A percentile compares a stretch with the other conserved stretches of the same genome.
Evolutionary conservation across 805 yeast species (phyloP).

Genomic region (Candida fluviatilis): DNA sequence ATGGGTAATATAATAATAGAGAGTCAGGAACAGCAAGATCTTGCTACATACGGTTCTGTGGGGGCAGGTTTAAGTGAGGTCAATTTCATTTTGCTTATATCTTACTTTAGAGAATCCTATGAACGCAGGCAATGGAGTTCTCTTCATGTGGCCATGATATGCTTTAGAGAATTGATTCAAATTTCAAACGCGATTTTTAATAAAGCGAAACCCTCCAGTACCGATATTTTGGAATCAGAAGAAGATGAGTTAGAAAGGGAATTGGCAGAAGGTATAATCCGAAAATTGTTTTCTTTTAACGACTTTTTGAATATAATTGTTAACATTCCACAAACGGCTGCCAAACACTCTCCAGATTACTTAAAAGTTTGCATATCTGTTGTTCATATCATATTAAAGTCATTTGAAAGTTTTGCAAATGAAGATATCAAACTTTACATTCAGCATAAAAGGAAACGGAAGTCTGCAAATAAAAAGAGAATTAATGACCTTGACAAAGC

Average conservation of each 20-base stretch:
- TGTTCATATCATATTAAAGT: slow-evolving; percentile 59
- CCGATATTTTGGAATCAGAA: slow-evolving; percentile 33
- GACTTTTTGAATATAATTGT: slow-evolving; percentile 53
- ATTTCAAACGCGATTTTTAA: slow-evolving; percentile 42
- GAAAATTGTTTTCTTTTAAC: slow-evolving; percentile 69
- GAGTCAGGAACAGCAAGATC: slow-evolving; percentile 12
- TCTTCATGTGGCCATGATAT: slow-evolving; percentile 64
- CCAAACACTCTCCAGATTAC: slow-evolving; percentile 59
- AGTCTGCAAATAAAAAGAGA: slow-evolving; percentile 22
- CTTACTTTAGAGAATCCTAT: slow-evolving; percentile 40
- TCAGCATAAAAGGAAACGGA: slow-evolving; percentile 38
- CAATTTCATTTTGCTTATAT: slow-evolving; percentile 50
- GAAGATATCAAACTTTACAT: slow-evolving; percentile 50
- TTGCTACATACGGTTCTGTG: slow-evolving; percentile 39
- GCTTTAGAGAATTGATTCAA: slow-evolving; percentile 60
- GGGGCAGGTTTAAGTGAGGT: slow-evolving; percentile 59
- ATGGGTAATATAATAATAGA: slow-evolving; percentile 3
- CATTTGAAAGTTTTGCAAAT: slow-evolving; percentile 61
- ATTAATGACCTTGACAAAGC: slow-evolving; percentile 19
- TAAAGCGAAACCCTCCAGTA: slow-evolving; percentile 12
- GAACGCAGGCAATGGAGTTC: slow-evolving; percentile 51
- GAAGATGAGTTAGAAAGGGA: slow-evolving; percentile 39
- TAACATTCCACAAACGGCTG: slow-evolving; percentile 58
- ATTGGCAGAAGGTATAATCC: slow-evolving; percentile 52
- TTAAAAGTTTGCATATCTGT: slow-evolving; percentile 60